These are phyloP conservation scores for Sisymbrium irio DNA, from an alignment of 345 rosid species.

Conservation along the genomic window DNA sequence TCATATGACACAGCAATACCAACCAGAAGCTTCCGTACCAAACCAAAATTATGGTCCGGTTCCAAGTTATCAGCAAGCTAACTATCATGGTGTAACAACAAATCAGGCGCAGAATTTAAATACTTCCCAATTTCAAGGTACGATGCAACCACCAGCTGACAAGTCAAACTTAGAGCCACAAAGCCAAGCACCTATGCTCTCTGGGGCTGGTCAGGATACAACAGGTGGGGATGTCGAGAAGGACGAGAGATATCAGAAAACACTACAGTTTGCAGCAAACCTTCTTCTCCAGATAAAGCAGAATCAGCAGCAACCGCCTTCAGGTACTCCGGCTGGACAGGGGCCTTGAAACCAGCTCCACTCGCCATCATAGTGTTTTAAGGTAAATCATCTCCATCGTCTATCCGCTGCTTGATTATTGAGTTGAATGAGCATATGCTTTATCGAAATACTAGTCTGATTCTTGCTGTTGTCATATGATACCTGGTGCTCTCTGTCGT, in stretches of 20 bases:
- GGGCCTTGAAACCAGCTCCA: constrained; percentile 37
- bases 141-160: constrained; percentile 46
- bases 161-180: constrained; percentile 47
- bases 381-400: constrained; percentile 21
- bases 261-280: constrained; percentile 85
- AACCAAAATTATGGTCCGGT: constrained; percentile 51
- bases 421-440: constrained; percentile 9
- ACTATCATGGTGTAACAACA: constrained; percentile 37
- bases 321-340: constrained; percentile 46
- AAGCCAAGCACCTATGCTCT: constrained; percentile 44
- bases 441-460: neutral
- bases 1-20: constrained; percentile 60
- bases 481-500: neutral
- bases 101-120: constrained; percentile 53
- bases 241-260: constrained; percentile 88
- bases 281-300: constrained; percentile 91
- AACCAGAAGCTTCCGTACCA: constrained; percentile 40
- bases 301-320: constrained; percentile 50
- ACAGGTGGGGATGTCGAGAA: constrained; percentile 72
- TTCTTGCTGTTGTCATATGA: constrained; percentile 4
- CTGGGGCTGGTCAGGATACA: constrained; percentile 52
- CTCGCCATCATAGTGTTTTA: neutral
- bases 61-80: constrained; percentile 36
- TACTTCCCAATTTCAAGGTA: constrained; percentile 51
- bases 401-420: neutral